These are phyloP conservation scores for Gentiana straminea DNA, from an alignment of 257 asterid species.

Conservation along the genomic window DNA sequence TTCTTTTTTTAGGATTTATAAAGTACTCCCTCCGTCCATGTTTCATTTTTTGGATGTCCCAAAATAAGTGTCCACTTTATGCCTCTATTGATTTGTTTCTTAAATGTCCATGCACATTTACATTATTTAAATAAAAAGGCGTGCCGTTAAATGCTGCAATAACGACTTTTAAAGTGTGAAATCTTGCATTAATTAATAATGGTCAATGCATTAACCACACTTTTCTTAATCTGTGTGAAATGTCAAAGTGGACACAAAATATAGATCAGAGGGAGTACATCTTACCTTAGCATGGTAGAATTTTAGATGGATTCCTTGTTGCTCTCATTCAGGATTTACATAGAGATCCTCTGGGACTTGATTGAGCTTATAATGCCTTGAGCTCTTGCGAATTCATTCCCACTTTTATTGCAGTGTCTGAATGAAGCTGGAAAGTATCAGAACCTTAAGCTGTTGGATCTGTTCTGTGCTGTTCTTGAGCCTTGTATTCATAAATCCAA, in stretches of 20 bases:
- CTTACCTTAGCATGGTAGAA: too few relatives aligned
- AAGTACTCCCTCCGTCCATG: too few relatives aligned
- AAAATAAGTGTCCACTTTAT: too few relatives aligned
- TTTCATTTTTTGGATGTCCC: too few relatives aligned
- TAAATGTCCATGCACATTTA: too few relatives aligned
- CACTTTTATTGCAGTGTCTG: slow-evolving; percentile 55
- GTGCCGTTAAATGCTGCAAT: neutral
- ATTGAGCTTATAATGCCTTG: neutral
- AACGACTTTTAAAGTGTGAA: neutral
- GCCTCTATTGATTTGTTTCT: too few relatives aligned
- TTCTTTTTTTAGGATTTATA: too few relatives aligned
- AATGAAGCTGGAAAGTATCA: slow-evolving; percentile 63
- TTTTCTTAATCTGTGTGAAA: too few relatives aligned
- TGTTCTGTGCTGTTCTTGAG: slow-evolving; percentile 63
- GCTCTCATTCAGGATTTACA: neutral
- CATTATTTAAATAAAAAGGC: too few relatives aligned
- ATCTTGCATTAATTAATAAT: neutral
- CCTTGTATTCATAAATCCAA: slow-evolving; percentile 30
- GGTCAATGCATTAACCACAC: neutral
- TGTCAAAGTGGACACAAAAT: too few relatives aligned
- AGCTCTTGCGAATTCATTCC: neutral
- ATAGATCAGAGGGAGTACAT: too few relatives aligned
- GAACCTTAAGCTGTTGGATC: slow-evolving; percentile 51
- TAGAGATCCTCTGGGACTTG: neutral
- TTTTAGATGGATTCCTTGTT: neutral